These are phyloP conservation scores for Colletotrichum cordylinicola DNA, from an alignment of 2,329 filamentous ascomycete species.

Conservation along the genomic window DNA sequence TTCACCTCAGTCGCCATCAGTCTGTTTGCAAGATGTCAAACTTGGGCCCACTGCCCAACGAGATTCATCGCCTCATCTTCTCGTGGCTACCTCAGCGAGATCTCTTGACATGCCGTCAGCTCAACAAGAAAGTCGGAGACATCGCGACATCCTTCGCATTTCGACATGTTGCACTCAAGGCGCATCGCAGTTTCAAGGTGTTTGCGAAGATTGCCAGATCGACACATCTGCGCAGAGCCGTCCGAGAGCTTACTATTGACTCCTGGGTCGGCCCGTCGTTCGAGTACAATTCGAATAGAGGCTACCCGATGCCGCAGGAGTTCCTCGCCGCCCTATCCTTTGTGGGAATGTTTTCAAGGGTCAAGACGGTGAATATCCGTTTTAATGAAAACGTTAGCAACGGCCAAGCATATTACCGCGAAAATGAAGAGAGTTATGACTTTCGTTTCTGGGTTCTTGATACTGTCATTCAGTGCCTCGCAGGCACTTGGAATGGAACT, in stretches of 20 bases:
- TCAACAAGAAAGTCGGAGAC: neutral
- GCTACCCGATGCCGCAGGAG: neutral
- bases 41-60: neutral
- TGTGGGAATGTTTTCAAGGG: neutral
- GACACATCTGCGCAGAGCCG: neutral
- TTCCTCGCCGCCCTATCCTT: neutral
- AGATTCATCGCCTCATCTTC: neutral
- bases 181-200: neutral
- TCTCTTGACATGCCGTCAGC: neutral
- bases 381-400: neutral
- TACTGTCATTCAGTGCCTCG: neutral
- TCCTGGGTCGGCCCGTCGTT: neutral
- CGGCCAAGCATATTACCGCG: neutral
- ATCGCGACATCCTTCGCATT: neutral
- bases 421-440: neutral
- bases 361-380: neutral
- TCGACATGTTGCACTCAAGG: neutral
- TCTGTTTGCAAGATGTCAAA: neutral
- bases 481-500: neutral
- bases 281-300: neutral
- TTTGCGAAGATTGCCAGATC: neutral
- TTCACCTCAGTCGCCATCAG: neutral
- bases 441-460: neutral
- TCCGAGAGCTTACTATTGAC: neutral
- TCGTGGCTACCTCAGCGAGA: neutral